Conservation (phyloP, 2,329 filamentous ascomycete genomes). For the Orbilia oligospora region DNA sequence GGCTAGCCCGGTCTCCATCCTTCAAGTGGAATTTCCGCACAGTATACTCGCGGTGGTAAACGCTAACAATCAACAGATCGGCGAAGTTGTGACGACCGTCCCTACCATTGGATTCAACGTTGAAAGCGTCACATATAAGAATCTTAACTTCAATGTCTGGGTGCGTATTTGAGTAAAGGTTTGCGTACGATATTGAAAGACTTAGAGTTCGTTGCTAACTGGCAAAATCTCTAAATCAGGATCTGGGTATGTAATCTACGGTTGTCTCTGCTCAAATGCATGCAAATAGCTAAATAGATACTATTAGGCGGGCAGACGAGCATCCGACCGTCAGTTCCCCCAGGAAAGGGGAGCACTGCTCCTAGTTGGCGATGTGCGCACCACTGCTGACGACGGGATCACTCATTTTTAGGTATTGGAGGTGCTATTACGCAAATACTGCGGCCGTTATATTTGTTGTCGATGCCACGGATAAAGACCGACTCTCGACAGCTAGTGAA, state of each 20-base stretch:
- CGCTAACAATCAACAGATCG: conserved; percentile 75
- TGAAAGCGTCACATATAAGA: conserved; percentile 97
- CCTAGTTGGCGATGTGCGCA: not conserved
- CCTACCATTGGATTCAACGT: conserved; percentile 99
- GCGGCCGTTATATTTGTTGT: conserved; percentile 99
- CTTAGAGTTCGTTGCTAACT: not conserved
- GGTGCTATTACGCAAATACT: conserved; percentile 99
- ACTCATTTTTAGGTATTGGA: conserved; percentile 78
- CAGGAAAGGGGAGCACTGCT: not conserved
- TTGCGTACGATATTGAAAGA: not conserved
- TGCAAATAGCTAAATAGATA: conserved; percentile 26
- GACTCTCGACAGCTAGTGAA: conserved; percentile 90
- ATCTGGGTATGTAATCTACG: conserved; percentile 42
- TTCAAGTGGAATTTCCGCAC: not conserved
- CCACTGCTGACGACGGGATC: not conserved
- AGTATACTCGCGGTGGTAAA: not conserved
- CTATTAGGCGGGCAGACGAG: conserved; percentile 85
- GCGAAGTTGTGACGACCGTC: conserved; percentile 98
- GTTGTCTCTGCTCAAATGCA: not conserved
- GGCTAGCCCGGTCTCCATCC: not conserved
- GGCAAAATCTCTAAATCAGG: conserved; percentile 15
- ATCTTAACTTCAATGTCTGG: conserved; percentile 99
- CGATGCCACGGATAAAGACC: conserved; percentile 97
- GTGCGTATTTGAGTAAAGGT: conserved; percentile 69
- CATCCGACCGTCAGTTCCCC: conserved; percentile 77